These are phyloP conservation scores for Hypomontagnella submonticulosa DNA, from an alignment of 495 filamentous ascomycete genomes.

Conservation along the genomic window DNA sequence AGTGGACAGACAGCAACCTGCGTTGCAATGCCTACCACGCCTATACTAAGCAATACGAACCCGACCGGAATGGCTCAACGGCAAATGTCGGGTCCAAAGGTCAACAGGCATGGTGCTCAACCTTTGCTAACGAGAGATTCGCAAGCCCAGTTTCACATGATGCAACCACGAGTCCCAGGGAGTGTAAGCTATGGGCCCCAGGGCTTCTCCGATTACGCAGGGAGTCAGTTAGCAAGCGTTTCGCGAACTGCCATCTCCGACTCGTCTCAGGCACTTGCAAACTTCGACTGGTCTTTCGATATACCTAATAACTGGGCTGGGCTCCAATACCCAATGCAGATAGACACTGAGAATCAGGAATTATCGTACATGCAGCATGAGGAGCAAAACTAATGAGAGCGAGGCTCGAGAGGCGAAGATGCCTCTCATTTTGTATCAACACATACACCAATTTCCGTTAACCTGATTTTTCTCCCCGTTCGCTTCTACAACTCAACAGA, in stretches of 20 bases:
- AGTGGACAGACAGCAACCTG: conserved; percentile 24
- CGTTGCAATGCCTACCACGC: conserved; percentile 10
- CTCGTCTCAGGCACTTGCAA: conserved; percentile 1
- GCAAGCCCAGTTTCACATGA: conserved; percentile 4
- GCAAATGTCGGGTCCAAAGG: conserved; percentile 3
- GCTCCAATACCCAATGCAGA: conserved; percentile 7
- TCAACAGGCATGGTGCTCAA: conserved; percentile 2
- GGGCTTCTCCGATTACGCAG: conserved; percentile 10
- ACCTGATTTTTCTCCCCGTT: too few relatives aligned
- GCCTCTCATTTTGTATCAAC: conserved; percentile 26
- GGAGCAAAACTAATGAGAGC: conserved; percentile 7
- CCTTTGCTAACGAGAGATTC: conserved; percentile 8
- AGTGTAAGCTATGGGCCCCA: conserved; percentile 8
- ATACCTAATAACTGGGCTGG: conserved; percentile 11
- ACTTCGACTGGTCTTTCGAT: conserved; percentile 9
- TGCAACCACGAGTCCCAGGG: conserved; percentile 1
- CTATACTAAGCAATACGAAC: not conserved
- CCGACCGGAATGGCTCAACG: not conserved
- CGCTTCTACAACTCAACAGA: too few relatives aligned
- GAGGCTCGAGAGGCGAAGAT: not conserved
- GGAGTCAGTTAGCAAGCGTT: conserved; percentile 11
- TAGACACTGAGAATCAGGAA: conserved; percentile 7
- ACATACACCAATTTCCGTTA: too few relatives aligned
- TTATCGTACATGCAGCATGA: conserved; percentile 19
- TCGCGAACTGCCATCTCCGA: not conserved